Evolutionary conservation across 2,329 filamentous ascomycete genomes (phyloP).

Genomic region (Fusarium robinianum): DNA sequence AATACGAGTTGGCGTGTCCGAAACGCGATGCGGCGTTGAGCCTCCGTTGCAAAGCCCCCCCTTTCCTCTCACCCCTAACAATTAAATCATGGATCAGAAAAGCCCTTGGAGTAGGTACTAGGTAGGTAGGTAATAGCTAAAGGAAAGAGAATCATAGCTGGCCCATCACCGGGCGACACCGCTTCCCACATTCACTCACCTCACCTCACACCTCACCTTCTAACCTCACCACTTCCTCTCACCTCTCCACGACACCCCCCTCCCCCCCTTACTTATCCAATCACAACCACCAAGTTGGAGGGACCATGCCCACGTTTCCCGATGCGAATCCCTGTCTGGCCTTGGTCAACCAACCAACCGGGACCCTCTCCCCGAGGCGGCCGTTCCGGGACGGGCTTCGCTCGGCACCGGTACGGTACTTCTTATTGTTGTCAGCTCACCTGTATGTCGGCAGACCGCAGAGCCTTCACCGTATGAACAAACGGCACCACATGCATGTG

Average conservation of each 20-base stretch:
- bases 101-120: background rate
- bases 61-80: conserved; percentile 3
- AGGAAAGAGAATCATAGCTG: too few species aligned
- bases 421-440: conserved; percentile 32
- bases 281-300: too few species aligned
- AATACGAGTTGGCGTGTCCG: too few species aligned
- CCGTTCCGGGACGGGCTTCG: conserved; percentile 31
- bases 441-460: background rate
- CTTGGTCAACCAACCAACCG: too few species aligned
- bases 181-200: conserved; percentile 2
- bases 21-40: conserved; percentile 17
- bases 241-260: conserved; percentile 12
- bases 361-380: conserved; percentile 20
- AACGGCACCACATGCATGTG: background rate
- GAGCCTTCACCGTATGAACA: conserved; percentile 1
- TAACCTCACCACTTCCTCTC: background rate
- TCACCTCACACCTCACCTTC: conserved; percentile 2
- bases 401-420: conserved; percentile 34
- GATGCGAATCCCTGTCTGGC: background rate
- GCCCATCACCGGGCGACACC: conserved; percentile 6
- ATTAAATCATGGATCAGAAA: background rate
- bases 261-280: background rate
- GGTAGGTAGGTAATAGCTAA: background rate
- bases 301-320: too few species aligned
- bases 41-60: conserved; percentile 18